Base-by-base conservation (phyloP, 2,329 filamentous ascomycete species). In the Talaromyces sp. region DNA sequence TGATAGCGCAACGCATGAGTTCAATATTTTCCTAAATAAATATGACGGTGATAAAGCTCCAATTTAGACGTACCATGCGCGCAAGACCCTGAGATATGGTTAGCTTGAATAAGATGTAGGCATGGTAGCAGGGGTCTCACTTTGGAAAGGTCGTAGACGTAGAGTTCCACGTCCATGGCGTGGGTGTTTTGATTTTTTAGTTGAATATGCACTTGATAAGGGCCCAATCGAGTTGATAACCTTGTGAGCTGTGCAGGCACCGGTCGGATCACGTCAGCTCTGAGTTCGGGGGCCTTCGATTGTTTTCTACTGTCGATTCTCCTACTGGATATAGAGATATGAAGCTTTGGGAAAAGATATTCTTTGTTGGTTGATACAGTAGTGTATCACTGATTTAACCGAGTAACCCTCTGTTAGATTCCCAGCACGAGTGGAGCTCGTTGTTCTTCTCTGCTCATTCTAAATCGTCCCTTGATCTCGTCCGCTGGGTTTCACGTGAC, bases 91-190 rank as follows among this genome's bases (percentile, higher is more conserved):
- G 54, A 1, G 3, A 45, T 3, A 9, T 24, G n/a, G 33, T 39
- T 55, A 43, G 45, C 22, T 27, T 4, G 20, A 6, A 10, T 2
- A 44, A 19, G 8, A 2, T 4, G 11, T 13, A 3, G 14, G 10
- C 14, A 19, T 22, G 6, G 11, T 17, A 9, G 14, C 14, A n/a
- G 7, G 11, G 13, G 36, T 29, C 52, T 29, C 56, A 78, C 77
- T 70, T 76, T 75, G 30, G 89, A 92, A 43, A 93, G 80, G 74
- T 93, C 89, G 66, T 93, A 93, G 33, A 91, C 82, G 52, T 91
- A 86, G 24, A 93, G 78, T 65, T 90, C 80, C 45, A 93, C 86
- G 52, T 91, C 87, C 88, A 91, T 91, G 16, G 35, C 60, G 47
- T 13, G n/a, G 6, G 14, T 33, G 44, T 32, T 44, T 13, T 42